Evolutionary conservation across 2,329 filamentous ascomycete genomes (phyloP).

Genomic region (Talaromyces verruculosus): DNA sequence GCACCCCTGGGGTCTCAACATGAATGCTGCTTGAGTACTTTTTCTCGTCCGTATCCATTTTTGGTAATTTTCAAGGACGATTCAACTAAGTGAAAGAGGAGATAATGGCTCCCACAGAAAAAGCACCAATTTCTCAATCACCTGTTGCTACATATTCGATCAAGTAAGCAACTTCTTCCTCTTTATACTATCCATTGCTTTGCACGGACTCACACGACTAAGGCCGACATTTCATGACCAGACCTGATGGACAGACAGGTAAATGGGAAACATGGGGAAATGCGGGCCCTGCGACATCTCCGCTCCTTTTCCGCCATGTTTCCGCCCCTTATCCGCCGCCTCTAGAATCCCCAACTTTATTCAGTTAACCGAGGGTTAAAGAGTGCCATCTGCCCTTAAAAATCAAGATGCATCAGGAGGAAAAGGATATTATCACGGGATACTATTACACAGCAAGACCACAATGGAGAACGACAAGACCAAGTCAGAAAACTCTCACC

Average conservation of each 20-base stretch:
- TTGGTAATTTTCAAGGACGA: neutral
- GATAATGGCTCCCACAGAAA: neutral
- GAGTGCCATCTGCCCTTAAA: neutral
- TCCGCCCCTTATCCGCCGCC: neutral
- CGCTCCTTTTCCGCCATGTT: neutral
- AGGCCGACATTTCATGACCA: neutral
- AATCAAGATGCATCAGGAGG: neutral
- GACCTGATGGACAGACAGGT: neutral
- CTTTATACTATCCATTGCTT: neutral
- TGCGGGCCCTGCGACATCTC: neutral
- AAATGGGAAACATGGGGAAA: neutral
- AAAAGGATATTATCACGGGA: neutral
- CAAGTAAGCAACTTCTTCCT: neutral
- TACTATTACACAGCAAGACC: neutral
- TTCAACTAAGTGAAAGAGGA: neutral
- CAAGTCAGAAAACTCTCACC: constrained; percentile 14
- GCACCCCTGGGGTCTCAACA: neutral
- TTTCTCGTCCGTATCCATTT: neutral
- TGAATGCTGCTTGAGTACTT: neutral
- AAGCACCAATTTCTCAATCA: neutral
- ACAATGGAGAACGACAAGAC: neutral
- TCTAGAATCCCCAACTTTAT: neutral
- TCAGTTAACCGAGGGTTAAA: neutral
- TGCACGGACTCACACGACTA: neutral
- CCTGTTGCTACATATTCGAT: neutral